Percentiles rank a stretch among this genome's conserved stretches.
phyloP scores from a whole-genome alignment of 495 filamentous ascomycete species.

The Penicillium canescens region DNA sequence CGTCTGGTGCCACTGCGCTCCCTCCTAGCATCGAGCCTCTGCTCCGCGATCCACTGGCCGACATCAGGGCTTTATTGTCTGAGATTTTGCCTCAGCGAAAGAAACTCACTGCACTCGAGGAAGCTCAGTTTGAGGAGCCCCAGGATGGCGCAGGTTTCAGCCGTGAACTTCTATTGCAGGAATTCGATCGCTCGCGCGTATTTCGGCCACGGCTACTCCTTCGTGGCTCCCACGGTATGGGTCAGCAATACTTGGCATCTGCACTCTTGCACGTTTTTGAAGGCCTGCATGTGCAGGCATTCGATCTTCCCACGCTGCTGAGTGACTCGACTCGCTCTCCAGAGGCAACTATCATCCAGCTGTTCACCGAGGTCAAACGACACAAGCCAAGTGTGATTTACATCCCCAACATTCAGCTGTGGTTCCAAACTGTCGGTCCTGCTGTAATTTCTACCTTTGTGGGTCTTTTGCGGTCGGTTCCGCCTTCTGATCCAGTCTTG shows the following conservation, averaged over 20 bases:
- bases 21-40: conserved; percentile 79
- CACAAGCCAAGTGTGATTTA: conserved; percentile 97
- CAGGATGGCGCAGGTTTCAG: conserved; percentile 78
- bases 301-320: conserved; percentile 83
- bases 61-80: conserved; percentile 66
- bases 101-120: conserved; percentile 83
- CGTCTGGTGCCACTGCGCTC: conserved; percentile 76
- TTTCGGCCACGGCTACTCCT: conserved; percentile 88
- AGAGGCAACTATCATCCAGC: conserved; percentile 83
- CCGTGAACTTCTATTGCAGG: conserved; percentile 81
- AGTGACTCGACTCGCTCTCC: conserved; percentile 70
- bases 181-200: conserved; percentile 85
- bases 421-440: conserved; percentile 72
- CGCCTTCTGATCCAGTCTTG: conserved; percentile 84
- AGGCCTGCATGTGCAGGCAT: conserved; percentile 90
- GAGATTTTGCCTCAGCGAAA: conserved; percentile 81
- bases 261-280: conserved; percentile 89
- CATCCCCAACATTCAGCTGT: conserved; percentile 84
- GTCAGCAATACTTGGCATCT: conserved; percentile 86
- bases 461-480: conserved; percentile 72
- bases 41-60: conserved; percentile 66
- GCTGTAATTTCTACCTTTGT: conserved; percentile 75
- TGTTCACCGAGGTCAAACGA: conserved; percentile 87
- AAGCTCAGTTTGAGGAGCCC: conserved; percentile 89
- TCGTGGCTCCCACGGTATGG: conserved; percentile 80